Base-by-base conservation (phyloP, 1,284 basidiomycete genomes). In the Vanrija humicola region DNA sequence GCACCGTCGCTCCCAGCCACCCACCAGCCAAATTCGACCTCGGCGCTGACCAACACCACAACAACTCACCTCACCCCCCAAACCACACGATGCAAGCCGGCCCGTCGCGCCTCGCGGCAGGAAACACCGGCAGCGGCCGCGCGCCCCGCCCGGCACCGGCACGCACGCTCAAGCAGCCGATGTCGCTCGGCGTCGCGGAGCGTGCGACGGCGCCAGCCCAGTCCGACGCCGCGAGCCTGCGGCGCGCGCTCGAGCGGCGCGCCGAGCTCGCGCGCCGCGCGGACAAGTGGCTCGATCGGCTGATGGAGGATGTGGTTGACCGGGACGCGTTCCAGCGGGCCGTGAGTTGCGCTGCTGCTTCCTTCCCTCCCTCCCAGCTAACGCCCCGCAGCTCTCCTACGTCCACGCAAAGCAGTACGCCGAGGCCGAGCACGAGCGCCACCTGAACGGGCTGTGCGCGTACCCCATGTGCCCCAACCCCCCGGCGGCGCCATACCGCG, bases 381-480 rank as follows among this genome's bases (percentile, higher is more conserved):
- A 15, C 19, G 5, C 25, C 46, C 19, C 19, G 1, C 55, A 64
- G 62, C 57, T 59, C 46, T 39, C 50, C 0, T 63, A 62, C 51
- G 50, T 66, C 43, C 62, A 66, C 51, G 47, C 52, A 0, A 40
- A 55, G 12, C 65, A 70, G 46, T 74, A 72, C 54, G 54, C 46
- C 48, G 65, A 69, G 50, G 63, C 68, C 10, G 54, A 52, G 26
- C 69, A 71, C 50, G 72, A 74, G 50, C 64, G 72, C 5, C 72
- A 74, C 47, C 63, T 74, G 6, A 71, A 70, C 58, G 45, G 48
- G 3, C 54, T 68, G 18, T 74, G 72, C 59, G 67, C 66, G 1
- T 74, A 74, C 48, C 64, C 70, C 1, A 47, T 64, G 5, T 74
- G 72, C 46, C 26, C 58, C 3, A 67, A 69, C 28, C 48, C 56